These are phyloP conservation scores for Cocos nucifera DNA, from an alignment of 176 grass and related monocot species.

Conservation along the genomic window DNA sequence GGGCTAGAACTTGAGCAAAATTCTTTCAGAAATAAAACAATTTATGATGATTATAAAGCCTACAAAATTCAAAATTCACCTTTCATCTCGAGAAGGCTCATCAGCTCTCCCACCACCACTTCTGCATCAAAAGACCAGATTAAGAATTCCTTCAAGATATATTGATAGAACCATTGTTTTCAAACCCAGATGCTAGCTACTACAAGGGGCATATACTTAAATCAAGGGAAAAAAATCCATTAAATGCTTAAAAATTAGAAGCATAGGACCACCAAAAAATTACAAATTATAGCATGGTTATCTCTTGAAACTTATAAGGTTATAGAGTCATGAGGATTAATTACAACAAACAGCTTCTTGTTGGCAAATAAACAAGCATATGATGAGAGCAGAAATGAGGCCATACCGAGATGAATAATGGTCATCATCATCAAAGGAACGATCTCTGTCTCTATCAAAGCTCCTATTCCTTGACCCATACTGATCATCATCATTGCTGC, in stretches of 20 bases:
- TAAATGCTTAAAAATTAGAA: too few relatives aligned
- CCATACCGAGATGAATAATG: slow-evolving; percentile 44
- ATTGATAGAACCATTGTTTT: too few relatives aligned
- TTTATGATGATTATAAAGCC: background rate
- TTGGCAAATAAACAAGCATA: too few relatives aligned
- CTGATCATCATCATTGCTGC: slow-evolving; percentile 61
- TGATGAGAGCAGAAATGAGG: too few relatives aligned
- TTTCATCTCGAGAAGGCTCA: slow-evolving; percentile 53
- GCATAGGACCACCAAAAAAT: too few relatives aligned
- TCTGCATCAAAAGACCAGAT: slow-evolving; percentile 28
- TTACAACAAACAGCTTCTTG: too few relatives aligned
- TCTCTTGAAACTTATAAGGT: too few relatives aligned
- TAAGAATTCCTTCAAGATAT: background rate
- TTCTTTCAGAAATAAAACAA: slow-evolving; percentile 12
- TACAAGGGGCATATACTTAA: too few relatives aligned
- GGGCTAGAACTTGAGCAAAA: background rate
- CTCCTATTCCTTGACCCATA: slow-evolving; percentile 61
- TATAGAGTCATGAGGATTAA: too few relatives aligned
- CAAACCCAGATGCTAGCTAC: too few relatives aligned
- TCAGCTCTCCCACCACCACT: slow-evolving; percentile 56
- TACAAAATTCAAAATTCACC: slow-evolving; percentile 32
- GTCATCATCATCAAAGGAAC: slow-evolving; percentile 68
- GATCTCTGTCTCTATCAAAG: slow-evolving; percentile 45
- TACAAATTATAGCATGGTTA: too few relatives aligned
- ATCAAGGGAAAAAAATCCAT: too few relatives aligned